Evolutionary conservation across 2,329 filamentous ascomycete species (phyloP), one percentile per base, ranked within the genome.

Genomic region (Penicillium sp.): DNA sequence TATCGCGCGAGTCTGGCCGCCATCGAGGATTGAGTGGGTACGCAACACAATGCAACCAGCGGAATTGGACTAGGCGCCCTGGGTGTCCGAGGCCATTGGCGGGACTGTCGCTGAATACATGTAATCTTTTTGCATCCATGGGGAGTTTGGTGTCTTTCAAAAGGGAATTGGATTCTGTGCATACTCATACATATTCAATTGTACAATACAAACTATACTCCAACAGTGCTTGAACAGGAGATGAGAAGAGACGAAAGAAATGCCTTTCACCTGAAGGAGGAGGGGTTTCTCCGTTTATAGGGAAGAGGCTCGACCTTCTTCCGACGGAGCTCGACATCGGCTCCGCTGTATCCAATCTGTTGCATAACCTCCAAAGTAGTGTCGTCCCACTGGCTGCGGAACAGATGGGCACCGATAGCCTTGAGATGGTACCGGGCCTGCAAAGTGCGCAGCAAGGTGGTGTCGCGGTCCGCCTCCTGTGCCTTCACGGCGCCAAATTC

Each of bases 361-460:
- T 87, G 82, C 94, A 99, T 97, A 63, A 99, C 91, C 53, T 82
- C 87, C n/a, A 86, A 87, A 55, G 91, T 99, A 69, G 85, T 86
- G 60, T 95, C 90, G 76, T 99, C 95, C 91, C 93, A 98, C 65
- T 90, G 81, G 61, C 87, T 89, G 66, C 95, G 88, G 87, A 98
- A 99, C 69, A 99, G 80, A 73, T 88, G 91, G 69, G 92, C 90
- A 45, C 93, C 93, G 59, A 97, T 87, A 7, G 93, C 86, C 59
- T 81, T 83, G 62, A 95, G 80, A 59, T 81, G 77, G 73, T 91
- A 86, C 73, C 87, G 88, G 73, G 88, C 84, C 65, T 88, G 84
- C 75, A 96, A 90, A 62, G 85, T 86, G 72, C 91, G 88, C 62
- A 96, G 80, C 58, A 84, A 88, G 79, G 96, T 96, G 49, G 83